A percentile compares a stretch with the other conserved stretches of the same genome.
Conservation (phyloP, 208 protist species). For the Vickermania spadyakhi region DNA sequence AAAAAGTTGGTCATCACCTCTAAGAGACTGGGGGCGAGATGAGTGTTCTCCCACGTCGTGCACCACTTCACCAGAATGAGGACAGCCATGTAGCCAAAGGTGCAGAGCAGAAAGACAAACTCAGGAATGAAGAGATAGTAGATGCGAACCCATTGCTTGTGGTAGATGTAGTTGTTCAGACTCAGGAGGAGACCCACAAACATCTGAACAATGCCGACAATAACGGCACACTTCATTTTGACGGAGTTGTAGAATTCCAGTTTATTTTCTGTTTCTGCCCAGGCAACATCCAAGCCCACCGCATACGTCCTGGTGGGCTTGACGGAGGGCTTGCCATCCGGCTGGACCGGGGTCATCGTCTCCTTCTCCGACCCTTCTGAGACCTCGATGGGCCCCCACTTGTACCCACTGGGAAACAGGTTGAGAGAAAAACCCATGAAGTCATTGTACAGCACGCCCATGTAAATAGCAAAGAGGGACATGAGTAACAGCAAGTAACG, state of each 20-base stretch:
- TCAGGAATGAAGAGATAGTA: conserved; percentile 93
- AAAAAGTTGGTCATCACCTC: conserved; percentile 94
- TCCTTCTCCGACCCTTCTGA: not conserved
- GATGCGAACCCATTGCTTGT: conserved; percentile 73
- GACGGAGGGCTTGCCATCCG: conserved; percentile 28
- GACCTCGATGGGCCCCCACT: conserved; percentile 19
- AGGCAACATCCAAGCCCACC: conserved; percentile 83
- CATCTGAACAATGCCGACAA: conserved; percentile 97
- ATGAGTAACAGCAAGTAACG: conserved; percentile 97
- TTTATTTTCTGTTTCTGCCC: conserved; percentile 93
- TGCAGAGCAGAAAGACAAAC: conserved; percentile 92
- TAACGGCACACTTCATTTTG: conserved; percentile 99
- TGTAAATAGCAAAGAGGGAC: conserved; percentile 94
- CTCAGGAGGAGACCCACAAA: conserved; percentile 90
- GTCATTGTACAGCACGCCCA: conserved; percentile 98
- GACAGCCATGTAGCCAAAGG: conserved; percentile 96
- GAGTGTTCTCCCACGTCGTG: conserved; percentile 37
- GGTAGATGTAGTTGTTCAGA: conserved; percentile 89
- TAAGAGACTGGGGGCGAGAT: conserved; percentile 70
- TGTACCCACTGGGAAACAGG: conserved; percentile 76
- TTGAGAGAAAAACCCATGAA: conserved; percentile 86
- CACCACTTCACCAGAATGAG: conserved; percentile 97
- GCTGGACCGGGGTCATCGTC: not conserved
- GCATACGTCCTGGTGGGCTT: conserved; percentile 41
- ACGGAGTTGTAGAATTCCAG: conserved; percentile 97